Evolutionary conservation across 768 basidiomycete species (phyloP), one percentile per base, ranked within the genome.

Genomic region (Collybia nuda): DNA sequence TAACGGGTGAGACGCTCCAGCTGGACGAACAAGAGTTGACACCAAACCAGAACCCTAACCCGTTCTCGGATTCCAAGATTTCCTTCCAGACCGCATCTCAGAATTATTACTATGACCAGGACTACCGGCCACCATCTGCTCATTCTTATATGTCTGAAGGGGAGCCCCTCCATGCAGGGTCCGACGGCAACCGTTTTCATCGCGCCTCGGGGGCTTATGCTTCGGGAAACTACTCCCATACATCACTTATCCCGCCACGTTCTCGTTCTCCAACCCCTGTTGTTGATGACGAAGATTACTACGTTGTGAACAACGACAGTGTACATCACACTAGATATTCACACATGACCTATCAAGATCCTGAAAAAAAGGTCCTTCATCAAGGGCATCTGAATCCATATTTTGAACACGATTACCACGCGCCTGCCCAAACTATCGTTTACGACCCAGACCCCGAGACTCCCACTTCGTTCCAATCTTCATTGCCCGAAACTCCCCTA

Each of bases 201-300:
- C 75, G 82, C 44, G 85, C 88, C 58, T 69, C 80, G 0, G 86
- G 87, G 57, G 86, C 84, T 2, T 90, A 85, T 55, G 76, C 88
- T 7, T 85, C 86, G 0, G 86, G 84, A 6, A 75, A 76, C 48
- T 69, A 75, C 56, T 70, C 80, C 6, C 79, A 78, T 9, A 67
- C 76, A 26, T 67, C 73, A 1, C 78, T 75, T 56, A 69, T 66
- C 5, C 72, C 75, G 2, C 76, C 85, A 24, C 80, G 85, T 42
- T 90, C 88, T 17, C 82, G 88, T 19, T 90, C 88, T 2, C 86
- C 88, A 0, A 90, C 88, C 3, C 88, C 88, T 8, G 82, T 82
- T 7, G 77, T 78, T 3, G 86, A 88, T 44, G 86, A 88, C 35
- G 87, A 88, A 55, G 86, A 84, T 57, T 88, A 87, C 53, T 75